These are phyloP conservation scores for Corymbia calophylla DNA, from an alignment of 441 rosid species.

Conservation along the genomic window DNA sequence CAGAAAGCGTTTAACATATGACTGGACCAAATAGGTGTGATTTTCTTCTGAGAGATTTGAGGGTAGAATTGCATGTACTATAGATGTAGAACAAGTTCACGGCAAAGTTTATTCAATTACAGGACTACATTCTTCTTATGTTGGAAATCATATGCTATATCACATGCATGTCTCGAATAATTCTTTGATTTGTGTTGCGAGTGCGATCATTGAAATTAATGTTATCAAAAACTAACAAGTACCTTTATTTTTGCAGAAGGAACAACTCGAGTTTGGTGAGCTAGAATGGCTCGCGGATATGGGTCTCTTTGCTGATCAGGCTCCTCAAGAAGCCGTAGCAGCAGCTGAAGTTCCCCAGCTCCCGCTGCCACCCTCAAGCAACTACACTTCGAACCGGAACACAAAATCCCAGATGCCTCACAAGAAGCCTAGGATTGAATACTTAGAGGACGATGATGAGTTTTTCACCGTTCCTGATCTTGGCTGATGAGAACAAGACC, in stretches of 20 bases:
- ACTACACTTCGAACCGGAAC: slow-evolving; percentile 29
- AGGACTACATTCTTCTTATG: not conserved
- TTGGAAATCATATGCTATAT: not conserved
- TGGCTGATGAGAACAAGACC: not conserved
- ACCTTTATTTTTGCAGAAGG: slow-evolving; percentile 39
- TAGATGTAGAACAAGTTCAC: not conserved
- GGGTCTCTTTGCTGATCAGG: slow-evolving; percentile 60
- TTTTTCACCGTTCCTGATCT: not conserved
- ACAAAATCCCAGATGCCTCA: slow-evolving; percentile 40
- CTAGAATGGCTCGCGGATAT: slow-evolving; percentile 80
- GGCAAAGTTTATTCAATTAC: not conserved
- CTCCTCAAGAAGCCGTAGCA: slow-evolving; percentile 50
- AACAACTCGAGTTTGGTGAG: slow-evolving; percentile 70
- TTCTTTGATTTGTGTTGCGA: not conserved
- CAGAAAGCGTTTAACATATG: not conserved
- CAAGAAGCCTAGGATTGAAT: slow-evolving; percentile 82
- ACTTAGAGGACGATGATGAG: slow-evolving; percentile 1
- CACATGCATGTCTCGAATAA: not conserved
- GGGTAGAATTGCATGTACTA: not conserved
- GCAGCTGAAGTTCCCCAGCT: slow-evolving; percentile 87
- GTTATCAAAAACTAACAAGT: not conserved
- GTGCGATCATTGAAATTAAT: not conserved
- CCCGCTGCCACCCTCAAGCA: slow-evolving; percentile 26
- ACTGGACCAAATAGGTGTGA: not conserved
- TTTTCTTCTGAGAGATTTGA: not conserved